Conservation (phyloP, 371 early-diverging fungal genomes). For the Zopfochytrium polystomum region DNA sequence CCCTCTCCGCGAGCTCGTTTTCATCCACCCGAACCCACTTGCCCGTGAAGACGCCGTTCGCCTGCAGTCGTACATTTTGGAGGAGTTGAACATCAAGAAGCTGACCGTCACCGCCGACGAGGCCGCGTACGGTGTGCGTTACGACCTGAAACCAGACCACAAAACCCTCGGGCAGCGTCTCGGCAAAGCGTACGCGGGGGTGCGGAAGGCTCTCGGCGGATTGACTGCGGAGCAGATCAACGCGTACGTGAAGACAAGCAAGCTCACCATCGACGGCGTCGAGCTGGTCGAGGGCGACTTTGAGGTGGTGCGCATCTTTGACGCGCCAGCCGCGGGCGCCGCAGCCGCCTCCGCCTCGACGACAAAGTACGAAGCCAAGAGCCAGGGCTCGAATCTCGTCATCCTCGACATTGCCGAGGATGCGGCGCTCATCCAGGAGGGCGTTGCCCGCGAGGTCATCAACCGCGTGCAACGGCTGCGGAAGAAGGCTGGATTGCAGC, state of each 20-base stretch:
- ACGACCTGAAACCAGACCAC: slow-evolving; percentile 86
- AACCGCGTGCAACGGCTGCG: too few relatives aligned
- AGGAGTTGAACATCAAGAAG: slow-evolving; percentile 90
- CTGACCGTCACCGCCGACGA: slow-evolving; percentile 88
- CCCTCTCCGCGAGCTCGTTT: slow-evolving; percentile 90
- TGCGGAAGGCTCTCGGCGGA: slow-evolving; percentile 81
- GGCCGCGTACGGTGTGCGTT: slow-evolving; percentile 86
- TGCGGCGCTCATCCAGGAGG: slow-evolving; percentile 85
- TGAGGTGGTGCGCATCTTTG: slow-evolving; percentile 46
- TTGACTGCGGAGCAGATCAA: slow-evolving; percentile 78
- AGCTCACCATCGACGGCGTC: slow-evolving; percentile 78
- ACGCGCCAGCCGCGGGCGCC: not conserved
- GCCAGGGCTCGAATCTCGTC: slow-evolving; percentile 71
- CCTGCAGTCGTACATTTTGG: slow-evolving; percentile 82
- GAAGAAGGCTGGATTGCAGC: too few relatives aligned
- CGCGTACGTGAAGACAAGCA: slow-evolving; percentile 66
- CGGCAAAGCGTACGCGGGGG: slow-evolving; percentile 83
- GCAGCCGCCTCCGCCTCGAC: not conserved
- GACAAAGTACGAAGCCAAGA: slow-evolving; percentile 22
- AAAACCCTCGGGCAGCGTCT: slow-evolving; percentile 86
- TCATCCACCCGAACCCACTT: slow-evolving; percentile 84
- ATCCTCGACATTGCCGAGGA: slow-evolving; percentile 84
- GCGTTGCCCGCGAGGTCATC: slow-evolving; percentile 94
- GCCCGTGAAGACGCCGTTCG: slow-evolving; percentile 83
- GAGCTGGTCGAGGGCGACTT: slow-evolving; percentile 78